These are phyloP conservation scores for Cochlearia excelsa DNA, from an alignment of 345 rosid species.

Conservation along the genomic window DNA sequence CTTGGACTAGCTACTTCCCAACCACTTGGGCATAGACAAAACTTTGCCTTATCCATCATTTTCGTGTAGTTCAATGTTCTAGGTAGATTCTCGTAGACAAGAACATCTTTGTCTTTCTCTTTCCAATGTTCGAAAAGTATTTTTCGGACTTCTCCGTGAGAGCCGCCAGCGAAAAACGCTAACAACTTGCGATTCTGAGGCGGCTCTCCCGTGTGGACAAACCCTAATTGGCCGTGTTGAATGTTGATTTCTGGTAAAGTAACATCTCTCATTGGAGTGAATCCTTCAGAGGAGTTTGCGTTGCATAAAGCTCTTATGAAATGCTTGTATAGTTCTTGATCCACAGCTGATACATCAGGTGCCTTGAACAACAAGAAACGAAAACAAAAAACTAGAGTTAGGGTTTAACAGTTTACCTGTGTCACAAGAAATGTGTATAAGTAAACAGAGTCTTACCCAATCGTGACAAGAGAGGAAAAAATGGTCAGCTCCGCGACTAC, in stretches of 20 bases:
- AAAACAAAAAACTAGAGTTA: background rate
- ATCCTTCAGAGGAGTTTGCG: slow-evolving; percentile 74
- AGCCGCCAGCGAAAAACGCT: slow-evolving; percentile 68
- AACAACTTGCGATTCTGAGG: slow-evolving; percentile 45
- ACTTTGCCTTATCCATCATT: slow-evolving; percentile 48
- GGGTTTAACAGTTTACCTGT: background rate
- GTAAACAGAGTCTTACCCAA: slow-evolving; percentile 43
- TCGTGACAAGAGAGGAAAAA: slow-evolving; percentile 64
- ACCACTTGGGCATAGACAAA: slow-evolving; percentile 67
- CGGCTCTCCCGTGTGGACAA: slow-evolving; percentile 8
- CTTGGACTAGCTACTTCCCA: slow-evolving; percentile 73
- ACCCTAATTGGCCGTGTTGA: slow-evolving; percentile 27
- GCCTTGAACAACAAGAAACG: slow-evolving; percentile 43
- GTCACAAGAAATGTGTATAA: background rate
- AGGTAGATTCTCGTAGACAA: slow-evolving; percentile 49
- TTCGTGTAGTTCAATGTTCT: slow-evolving; percentile 38
- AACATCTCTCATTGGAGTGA: slow-evolving; percentile 56
- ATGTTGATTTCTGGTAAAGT: slow-evolving; percentile 55
- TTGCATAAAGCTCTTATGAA: slow-evolving; percentile 72
- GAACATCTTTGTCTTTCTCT: slow-evolving; percentile 52
- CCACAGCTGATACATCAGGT: slow-evolving; percentile 48
- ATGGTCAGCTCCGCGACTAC: slow-evolving; percentile 59
- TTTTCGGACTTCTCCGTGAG: slow-evolving; percentile 53
- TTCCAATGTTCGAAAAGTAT: slow-evolving; percentile 58
- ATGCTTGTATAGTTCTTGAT: slow-evolving; percentile 50